A percentile compares a stretch with the other conserved stretches of the same genome.
phyloP scores from a whole-genome alignment of 768 basidiomycete species.

The Hortiboletus flavorubellus region DNA sequence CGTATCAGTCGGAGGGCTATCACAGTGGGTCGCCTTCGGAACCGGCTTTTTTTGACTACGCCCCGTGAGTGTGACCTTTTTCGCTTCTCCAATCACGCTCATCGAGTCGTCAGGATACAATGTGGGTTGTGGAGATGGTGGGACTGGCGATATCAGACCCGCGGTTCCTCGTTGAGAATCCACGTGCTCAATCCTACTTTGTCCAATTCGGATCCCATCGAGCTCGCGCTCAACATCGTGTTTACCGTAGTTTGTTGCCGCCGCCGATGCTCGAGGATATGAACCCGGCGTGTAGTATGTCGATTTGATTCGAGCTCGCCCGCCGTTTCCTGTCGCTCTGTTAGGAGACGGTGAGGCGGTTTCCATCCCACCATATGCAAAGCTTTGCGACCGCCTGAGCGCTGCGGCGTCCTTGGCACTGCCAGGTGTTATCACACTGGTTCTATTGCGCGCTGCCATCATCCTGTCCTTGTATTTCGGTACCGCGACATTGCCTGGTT shows the following conservation, averaged over 20 bases:
- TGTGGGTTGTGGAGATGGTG: constrained; percentile 58
- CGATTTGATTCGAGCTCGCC: constrained; percentile 67
- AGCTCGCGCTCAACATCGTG: constrained; percentile 32
- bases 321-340: constrained; percentile 35
- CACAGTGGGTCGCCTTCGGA: constrained; percentile 21
- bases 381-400: constrained; percentile 33
- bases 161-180: constrained; percentile 43
- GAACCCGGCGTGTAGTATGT: constrained; percentile 57
- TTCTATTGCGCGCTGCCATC: constrained; percentile 15
- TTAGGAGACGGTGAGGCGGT: constrained; percentile 40
- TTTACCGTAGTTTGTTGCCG: constrained; percentile 35
- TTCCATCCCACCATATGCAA: constrained; percentile 56
- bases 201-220: constrained; percentile 10
- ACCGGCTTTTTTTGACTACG: constrained; percentile 34
- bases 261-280: constrained; percentile 52
- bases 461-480: constrained; percentile 36
- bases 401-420: constrained; percentile 19
- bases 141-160: constrained; percentile 33
- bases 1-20: constrained; percentile 35
- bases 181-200: constrained; percentile 33
- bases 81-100: constrained; percentile 49
- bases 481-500: constrained; percentile 33
- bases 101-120: constrained; percentile 72
- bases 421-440: constrained; percentile 21
- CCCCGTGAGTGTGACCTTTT: constrained; percentile 23